A percentile compares a stretch with the other conserved stretches of the same genome.
Conservation (phyloP, 441 rosid species). For the Arabidopsis lyrata region DNA sequence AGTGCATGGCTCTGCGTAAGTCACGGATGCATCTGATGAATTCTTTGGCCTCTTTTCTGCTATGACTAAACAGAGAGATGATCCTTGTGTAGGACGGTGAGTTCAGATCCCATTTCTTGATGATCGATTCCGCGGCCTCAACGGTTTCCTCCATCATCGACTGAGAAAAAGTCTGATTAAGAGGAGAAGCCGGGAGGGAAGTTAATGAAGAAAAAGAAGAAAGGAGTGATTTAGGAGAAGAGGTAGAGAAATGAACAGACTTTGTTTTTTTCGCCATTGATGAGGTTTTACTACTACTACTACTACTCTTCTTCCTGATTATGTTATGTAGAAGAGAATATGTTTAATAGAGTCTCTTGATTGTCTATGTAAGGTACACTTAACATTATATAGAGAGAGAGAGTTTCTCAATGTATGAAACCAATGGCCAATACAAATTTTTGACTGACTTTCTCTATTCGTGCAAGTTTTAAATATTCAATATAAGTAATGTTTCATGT, state of each 20-base stretch:
- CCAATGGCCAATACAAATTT: constrained; percentile 21
- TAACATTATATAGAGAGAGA: constrained; percentile 31
- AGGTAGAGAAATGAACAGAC: constrained; percentile 37
- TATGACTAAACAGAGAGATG: constrained; percentile 51
- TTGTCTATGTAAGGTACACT: constrained; percentile 18
- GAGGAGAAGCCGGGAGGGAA: constrained; percentile 31
- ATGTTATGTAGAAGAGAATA: not conserved
- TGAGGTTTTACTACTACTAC: not conserved
- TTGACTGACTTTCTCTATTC: constrained; percentile 22
- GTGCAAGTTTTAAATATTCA: constrained; percentile 6
- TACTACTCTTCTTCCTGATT: not conserved
- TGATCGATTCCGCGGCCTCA: constrained; percentile 54
- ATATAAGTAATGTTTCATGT: not conserved
- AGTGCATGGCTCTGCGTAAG: constrained; percentile 68
- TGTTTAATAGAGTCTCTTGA: constrained; percentile 15
- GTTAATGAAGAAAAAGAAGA: constrained; percentile 44
- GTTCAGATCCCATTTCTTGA: constrained; percentile 66
- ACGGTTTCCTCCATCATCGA: constrained; percentile 50
- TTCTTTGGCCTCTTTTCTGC: constrained; percentile 58
- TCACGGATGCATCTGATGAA: constrained; percentile 54
- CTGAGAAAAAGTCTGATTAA: constrained; percentile 46
- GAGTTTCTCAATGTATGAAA: constrained; percentile 15
- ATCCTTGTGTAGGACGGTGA: constrained; percentile 46
- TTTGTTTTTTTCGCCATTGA: constrained; percentile 43
- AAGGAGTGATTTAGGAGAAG: constrained; percentile 40